Base-by-base conservation (phyloP, 2,329 filamentous ascomycete genomes). In the Colletotrichum neosansevieriae region DNA sequence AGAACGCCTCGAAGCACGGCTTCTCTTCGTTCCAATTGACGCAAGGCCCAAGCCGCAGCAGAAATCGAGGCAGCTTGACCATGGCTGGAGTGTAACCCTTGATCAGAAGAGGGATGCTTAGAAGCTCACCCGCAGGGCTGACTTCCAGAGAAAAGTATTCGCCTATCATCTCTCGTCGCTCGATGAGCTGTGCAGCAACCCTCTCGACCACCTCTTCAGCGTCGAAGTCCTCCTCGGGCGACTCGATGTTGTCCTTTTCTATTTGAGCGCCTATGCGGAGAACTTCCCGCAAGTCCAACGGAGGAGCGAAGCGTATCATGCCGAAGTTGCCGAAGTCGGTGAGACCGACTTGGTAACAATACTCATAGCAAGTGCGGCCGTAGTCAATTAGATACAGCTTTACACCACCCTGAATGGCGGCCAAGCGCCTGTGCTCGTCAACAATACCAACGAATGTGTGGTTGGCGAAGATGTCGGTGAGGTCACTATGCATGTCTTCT, bases 261-360 rank as follows among this genome's bases (percentile, higher is more conserved):
- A 89, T 82, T 51, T 92, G 87, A 1, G 90, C 93, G 1, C 90
- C 95, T 47, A 97, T 86, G 12, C 82, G 81, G 13, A 99, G 84
- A 6, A 98, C 79, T 64, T 92, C 88, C 4, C 84, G 81, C 5
- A 99, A 81, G 66, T 89, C 84, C 1, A 98, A 85, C 0, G 94
- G 87, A 2, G 94, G 92, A 56, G 89, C 88, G 74, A 99, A 94
- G 11, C 88, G 89, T 67, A 99, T 94, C 21, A 85, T 79, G 3
- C 96, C 96, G 75, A 97, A 98, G 77, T 99, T 99, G 2, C 92
- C 94, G 79, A 99, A 99, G 76, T 99, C 94, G 0, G 94, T 97
- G 40, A 99, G 86, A 0, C 94, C 95, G 19, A 98, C 82, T 80
- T 99, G 96, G 81, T 99, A 99, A 78, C 98, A 97, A 78, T 95